Percentiles rank a stretch among this genome's conserved stretches.
phyloP scores from a whole-genome alignment of 2,329 filamentous ascomycete species.

The Fusarium continuum region DNA sequence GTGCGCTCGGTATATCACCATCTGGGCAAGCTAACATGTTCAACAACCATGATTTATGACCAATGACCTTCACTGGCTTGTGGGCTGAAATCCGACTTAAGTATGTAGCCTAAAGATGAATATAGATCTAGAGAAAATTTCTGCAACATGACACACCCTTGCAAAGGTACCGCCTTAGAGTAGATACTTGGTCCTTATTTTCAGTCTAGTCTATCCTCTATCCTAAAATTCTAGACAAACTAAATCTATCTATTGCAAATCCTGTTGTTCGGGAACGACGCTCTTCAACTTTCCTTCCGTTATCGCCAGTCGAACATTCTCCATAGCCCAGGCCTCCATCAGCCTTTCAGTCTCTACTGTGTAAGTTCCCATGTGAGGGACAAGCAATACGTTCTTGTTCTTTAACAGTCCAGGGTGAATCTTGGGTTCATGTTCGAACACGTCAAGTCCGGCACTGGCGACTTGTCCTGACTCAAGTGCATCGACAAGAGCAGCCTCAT shows the following conservation, averaged over 20 bases:
- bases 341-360: conserved; percentile 71
- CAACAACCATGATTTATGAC: too few species aligned
- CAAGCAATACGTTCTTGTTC: conserved; percentile 76
- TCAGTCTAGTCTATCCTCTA: not conserved
- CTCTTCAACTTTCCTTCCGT: conserved; percentile 70
- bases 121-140: too few species aligned
- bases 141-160: too few species aligned
- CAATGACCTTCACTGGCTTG: too few species aligned
- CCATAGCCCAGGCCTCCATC: conserved; percentile 81
- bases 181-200: too few species aligned
- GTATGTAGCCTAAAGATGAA: too few species aligned
- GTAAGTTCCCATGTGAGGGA: conserved; percentile 89
- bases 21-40: too few species aligned
- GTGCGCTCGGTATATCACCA: too few species aligned
- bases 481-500: conserved; percentile 80
- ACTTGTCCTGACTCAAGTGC: conserved; percentile 77
- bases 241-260: conserved; percentile 33
- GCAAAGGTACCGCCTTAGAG: too few species aligned
- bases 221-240: not conserved
- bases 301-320: conserved; percentile 72
- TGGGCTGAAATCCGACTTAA: too few species aligned
- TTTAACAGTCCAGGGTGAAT: conserved; percentile 76
- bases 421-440: conserved; percentile 83
- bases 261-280: conserved; percentile 75
- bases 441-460: conserved; percentile 77